A percentile compares a stretch with the other conserved stretches of the same genome.
phyloP scores from a whole-genome alignment of 2,329 filamentous ascomycete species.

The Pseudocercospora vitis region DNA sequence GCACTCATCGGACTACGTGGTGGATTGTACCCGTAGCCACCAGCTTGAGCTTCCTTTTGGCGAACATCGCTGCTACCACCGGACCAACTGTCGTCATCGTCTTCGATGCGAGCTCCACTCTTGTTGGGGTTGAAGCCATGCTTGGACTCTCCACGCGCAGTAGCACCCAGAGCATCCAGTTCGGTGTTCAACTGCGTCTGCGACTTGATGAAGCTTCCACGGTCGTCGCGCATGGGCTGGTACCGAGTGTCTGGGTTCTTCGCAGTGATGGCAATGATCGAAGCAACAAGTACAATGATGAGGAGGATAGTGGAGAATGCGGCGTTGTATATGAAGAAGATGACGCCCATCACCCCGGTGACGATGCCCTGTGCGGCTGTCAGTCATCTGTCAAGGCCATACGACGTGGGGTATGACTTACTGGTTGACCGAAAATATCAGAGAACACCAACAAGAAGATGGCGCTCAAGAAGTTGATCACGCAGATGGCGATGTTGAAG shows the following conservation, averaged over 20 bases:
- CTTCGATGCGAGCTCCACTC: constrained; percentile 61
- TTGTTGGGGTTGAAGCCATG: constrained; percentile 55
- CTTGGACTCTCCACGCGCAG: constrained; percentile 74
- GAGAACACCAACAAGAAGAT: constrained; percentile 90
- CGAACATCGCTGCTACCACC: constrained; percentile 54
- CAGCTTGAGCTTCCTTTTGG: constrained; percentile 38
- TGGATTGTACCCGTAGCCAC: constrained; percentile 36
- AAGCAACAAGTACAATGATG: constrained; percentile 76
- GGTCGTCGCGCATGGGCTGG: constrained; percentile 94
- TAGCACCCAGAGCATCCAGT: constrained; percentile 83
- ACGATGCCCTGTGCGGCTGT: constrained; percentile 60
- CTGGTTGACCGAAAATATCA: constrained; percentile 78
- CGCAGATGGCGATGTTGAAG: constrained; percentile 91
- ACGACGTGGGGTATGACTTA: constrained; percentile 41
- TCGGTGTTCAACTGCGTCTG: constrained; percentile 85
- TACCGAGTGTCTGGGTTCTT: constrained; percentile 95
- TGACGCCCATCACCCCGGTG: constrained; percentile 81
- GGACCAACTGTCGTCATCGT: constrained; percentile 67
- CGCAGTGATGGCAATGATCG: constrained; percentile 75
- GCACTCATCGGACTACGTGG: constrained; percentile 52
- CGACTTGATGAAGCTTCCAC: constrained; percentile 96
- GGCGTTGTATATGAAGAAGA: constrained; percentile 86
- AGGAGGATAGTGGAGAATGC: constrained; percentile 79
- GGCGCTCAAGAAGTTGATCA: constrained; percentile 85
- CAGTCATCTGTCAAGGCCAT: neutral